Evolutionary conservation across 176 grass and related monocot species (phyloP), one percentile per base, ranked within the genome.

Genomic region (Ensete ventricosum): DNA sequence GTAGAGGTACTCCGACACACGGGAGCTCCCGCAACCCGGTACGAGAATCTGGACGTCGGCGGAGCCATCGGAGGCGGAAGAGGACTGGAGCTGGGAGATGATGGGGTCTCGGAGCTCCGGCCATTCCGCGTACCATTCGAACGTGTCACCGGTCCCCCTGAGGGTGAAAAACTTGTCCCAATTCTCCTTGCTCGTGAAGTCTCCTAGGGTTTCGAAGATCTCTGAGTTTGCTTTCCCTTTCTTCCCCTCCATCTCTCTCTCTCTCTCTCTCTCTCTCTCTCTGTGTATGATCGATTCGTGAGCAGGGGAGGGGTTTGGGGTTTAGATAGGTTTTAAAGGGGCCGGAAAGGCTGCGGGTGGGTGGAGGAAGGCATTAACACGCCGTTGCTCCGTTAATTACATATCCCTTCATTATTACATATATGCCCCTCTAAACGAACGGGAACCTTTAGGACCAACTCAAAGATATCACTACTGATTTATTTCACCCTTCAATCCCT

Each of bases 51-150:
- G 62, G 52, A 84, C 52, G 43, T 87, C 76, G 12, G 59, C 60
- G 48, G 72, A 50, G 51, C 34, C 34, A 43, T 43, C 34, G 34
- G 34, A 43, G 34, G 34, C 4, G 34, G 34, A 43, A 43, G 53
- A 71, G 48, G 74, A 19, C 64, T 67, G 1, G 80, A 98, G 86
- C 60, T 93, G 69, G 23, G 78, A 69, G 53, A 89, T 67, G 64
- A 98, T 83, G 14, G 94, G 84, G 76, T 73, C 50, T 52, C 78
- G 76, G 80, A 98, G 82, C 50, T 78, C 80, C 10, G 82, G 82
- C 94, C 94, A 98, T 73, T 93, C 94, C 54, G 90, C 90, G 82
- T 98, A 97, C 94, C 90, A 98, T 76, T 93, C 90, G 79, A 98
- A 98, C 68, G 64, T 89, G 84, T 93, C 94, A 82, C 90, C 90